phyloP scores from a whole-genome alignment of 345 rosid genomes.

The Salix exigua region DNA sequence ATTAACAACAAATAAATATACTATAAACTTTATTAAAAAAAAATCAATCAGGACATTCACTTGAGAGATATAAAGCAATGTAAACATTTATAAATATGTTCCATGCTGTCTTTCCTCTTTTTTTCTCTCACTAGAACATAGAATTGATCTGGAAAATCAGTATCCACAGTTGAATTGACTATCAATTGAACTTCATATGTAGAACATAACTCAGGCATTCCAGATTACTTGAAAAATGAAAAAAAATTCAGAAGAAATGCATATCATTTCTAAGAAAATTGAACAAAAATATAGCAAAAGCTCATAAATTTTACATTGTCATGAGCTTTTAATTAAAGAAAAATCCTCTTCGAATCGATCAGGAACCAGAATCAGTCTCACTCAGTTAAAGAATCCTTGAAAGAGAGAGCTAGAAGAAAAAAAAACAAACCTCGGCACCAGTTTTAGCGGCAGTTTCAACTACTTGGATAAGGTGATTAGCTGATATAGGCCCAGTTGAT shows the following conservation, averaged over 20 bases:
- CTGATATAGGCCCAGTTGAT: constrained; percentile 64
- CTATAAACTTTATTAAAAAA: too few species aligned
- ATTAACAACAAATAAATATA: too few species aligned
- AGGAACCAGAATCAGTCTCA: neutral
- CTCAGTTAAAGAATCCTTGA: neutral
- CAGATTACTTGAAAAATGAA: neutral
- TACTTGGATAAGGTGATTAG: constrained; percentile 60
- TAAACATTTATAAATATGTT: neutral
- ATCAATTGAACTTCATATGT: neutral
- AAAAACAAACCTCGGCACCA: constrained; percentile 66
- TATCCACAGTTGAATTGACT: too few species aligned
- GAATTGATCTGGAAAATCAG: too few species aligned
- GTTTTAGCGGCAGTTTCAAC: constrained; percentile 81
- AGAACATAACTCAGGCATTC: neutral
- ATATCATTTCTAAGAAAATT: neutral
- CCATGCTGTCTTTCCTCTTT: too few species aligned
- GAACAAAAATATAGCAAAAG: neutral
- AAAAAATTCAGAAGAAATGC: neutral
- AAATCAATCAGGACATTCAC: neutral
- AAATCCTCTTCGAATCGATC: neutral
- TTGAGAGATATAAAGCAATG: neutral
- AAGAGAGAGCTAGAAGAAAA: neutral
- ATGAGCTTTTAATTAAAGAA: neutral
- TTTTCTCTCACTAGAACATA: too few species aligned
- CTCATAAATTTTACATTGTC: neutral